Evolutionary conservation across 257 asterid species (phyloP).

Genomic region (Solanum medicagineum): DNA sequence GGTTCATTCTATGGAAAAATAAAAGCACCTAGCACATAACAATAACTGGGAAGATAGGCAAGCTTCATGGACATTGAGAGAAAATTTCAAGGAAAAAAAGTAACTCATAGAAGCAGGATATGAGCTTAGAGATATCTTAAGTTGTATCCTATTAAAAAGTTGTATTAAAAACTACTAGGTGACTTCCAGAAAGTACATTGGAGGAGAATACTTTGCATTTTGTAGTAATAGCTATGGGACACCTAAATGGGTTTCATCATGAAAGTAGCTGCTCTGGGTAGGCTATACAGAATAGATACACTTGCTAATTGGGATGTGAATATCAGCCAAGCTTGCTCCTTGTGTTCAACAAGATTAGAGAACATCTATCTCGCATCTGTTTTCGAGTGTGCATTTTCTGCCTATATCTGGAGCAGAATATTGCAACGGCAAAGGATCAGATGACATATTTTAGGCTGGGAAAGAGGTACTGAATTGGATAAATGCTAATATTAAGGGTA

Average conservation of each 20-base stretch:
- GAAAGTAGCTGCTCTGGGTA: neutral
- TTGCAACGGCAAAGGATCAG: neutral
- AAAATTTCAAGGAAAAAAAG: neutral
- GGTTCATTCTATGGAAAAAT: neutral
- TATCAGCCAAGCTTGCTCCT: neutral
- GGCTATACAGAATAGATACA: neutral
- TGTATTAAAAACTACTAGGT: neutral
- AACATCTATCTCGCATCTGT: neutral
- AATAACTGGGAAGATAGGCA: neutral
- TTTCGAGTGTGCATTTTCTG: too few species aligned
- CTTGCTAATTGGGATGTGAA: neutral
- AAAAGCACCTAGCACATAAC: neutral
- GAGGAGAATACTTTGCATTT: neutral
- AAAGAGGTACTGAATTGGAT: neutral
- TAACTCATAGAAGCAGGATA: neutral
- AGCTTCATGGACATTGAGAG: neutral
- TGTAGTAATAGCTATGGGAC: neutral
- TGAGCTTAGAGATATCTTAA: neutral
- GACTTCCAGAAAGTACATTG: neutral
- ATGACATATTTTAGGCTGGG: neutral
- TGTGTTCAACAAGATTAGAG: neutral
- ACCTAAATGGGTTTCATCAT: neutral
- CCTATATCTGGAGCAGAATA: neutral
- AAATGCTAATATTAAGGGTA: neutral
- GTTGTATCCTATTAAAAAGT: neutral